Conservation (phyloP, 169 alveolate species). For the Plasmodium chabaudi region DNA sequence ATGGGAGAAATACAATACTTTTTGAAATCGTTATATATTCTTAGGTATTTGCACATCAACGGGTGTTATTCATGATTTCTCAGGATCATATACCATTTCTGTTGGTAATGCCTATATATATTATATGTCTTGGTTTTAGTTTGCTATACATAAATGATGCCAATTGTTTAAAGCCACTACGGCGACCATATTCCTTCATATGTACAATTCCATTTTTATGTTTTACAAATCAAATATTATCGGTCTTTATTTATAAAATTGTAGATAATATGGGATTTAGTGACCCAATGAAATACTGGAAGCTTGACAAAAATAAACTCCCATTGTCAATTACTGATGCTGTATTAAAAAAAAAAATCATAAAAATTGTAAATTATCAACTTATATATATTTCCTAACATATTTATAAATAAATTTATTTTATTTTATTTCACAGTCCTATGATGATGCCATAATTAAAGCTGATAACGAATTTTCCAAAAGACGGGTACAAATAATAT, state of each 20-base stretch:
- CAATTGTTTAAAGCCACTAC: not conserved
- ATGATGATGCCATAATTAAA: conserved; percentile 52
- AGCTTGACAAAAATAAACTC: conserved; percentile 45
- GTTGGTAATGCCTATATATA: conserved; percentile 17
- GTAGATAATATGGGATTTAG: conserved; percentile 58
- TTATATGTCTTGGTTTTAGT: not conserved
- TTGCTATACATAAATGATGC: not conserved
- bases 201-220: not conserved
- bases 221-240: not conserved
- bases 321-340: conserved; percentile 40
- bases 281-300: conserved; percentile 65
- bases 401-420: not conserved
- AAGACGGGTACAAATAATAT: conserved; percentile 13
- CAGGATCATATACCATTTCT: conserved; percentile 40
- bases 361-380: too few species aligned
- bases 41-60: conserved; percentile 47
- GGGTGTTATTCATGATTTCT: conserved; percentile 46
- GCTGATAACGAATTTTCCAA: conserved; percentile 30
- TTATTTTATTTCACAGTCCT: conserved; percentile 1
- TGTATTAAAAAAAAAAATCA: conserved; percentile 18
- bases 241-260: not conserved
- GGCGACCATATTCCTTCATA: not conserved
- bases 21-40: not conserved
- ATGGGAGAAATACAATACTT: not conserved
- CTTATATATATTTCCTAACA: not conserved